Evolutionary conservation across 2,329 filamentous ascomycete species (phyloP).

Genomic region (Phaeosphaeriaceae sp.): DNA sequence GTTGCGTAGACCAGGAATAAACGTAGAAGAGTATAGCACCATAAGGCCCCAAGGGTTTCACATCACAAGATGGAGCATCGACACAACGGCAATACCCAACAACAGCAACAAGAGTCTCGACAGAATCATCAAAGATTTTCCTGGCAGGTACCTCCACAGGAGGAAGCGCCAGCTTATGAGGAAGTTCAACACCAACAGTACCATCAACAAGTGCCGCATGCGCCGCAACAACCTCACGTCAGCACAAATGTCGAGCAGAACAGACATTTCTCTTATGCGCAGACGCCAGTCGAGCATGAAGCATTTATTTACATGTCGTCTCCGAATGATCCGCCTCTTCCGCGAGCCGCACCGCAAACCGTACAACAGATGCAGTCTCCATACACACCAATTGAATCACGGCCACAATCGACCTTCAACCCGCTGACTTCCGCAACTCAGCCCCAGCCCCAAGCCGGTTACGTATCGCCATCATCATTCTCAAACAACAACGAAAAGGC

Average conservation of each 20-base stretch:
- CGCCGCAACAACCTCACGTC: conserved; percentile 18
- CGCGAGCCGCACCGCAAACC: conserved; percentile 22
- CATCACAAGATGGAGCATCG: conserved; percentile 29
- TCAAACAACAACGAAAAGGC: conserved; percentile 28
- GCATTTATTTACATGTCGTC: conserved; percentile 34
- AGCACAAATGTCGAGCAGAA: conserved; percentile 24
- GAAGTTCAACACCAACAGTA: conserved; percentile 19
- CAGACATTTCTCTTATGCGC: conserved; percentile 46
- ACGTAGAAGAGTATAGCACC: neutral
- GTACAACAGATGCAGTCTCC: conserved; percentile 27
- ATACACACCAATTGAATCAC: conserved; percentile 32
- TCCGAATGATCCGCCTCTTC: conserved; percentile 33
- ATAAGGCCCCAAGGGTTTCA: neutral
- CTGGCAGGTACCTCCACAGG: conserved; percentile 39
- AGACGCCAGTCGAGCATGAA: conserved; percentile 44
- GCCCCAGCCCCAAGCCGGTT: conserved; percentile 29
- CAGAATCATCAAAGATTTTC: conserved; percentile 41
- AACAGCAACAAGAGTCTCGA: conserved; percentile 16
- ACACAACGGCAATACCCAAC: conserved; percentile 26
- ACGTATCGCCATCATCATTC: conserved; percentile 27
- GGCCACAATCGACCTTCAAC: conserved; percentile 35
- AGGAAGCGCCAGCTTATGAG: conserved; percentile 22
- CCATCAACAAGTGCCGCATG: conserved; percentile 10
- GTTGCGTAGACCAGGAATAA: neutral
- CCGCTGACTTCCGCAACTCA: conserved; percentile 29